phyloP scores from a whole-genome alignment of 2,329 filamentous ascomycete species.

The Colletotrichum navitas region DNA sequence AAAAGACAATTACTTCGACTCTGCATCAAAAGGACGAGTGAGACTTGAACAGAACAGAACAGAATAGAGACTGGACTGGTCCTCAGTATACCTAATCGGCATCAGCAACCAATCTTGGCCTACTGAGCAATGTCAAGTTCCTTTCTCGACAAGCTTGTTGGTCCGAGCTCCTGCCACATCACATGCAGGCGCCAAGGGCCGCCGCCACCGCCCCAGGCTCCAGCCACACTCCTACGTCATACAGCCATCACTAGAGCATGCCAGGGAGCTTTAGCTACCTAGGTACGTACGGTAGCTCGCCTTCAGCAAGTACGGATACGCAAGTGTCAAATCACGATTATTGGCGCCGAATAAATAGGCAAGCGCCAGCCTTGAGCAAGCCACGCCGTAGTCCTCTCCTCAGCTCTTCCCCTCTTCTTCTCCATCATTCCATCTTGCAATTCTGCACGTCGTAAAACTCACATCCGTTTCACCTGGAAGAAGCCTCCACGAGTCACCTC shows the following conservation, averaged over 20 bases:
- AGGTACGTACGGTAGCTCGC: slow-evolving; percentile 10
- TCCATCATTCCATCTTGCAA: background rate
- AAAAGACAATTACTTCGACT: background rate
- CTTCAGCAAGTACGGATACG: slow-evolving; percentile 32
- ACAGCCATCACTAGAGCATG: slow-evolving; percentile 33
- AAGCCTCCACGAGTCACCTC: background rate
- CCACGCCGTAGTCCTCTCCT: background rate
- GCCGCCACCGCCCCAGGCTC: background rate
- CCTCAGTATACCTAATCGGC: background rate
- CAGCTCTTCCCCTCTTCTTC: slow-evolving; percentile 7
- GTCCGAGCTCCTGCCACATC: slow-evolving; percentile 18
- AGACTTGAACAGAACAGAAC: background rate
- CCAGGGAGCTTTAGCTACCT: slow-evolving; percentile 33
- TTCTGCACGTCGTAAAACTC: background rate
- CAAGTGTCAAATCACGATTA: slow-evolving; percentile 36
- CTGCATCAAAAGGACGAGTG: background rate
- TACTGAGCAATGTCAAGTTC: background rate
- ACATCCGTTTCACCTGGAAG: background rate
- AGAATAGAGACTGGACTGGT: background rate
- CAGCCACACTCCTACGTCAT: slow-evolving; percentile 39
- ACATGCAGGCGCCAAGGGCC: background rate
- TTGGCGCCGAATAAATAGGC: slow-evolving; percentile 31
- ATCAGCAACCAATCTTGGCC: background rate
- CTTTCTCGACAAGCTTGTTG: background rate
- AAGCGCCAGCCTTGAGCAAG: background rate